Evolutionary conservation across 352 stramenopile genomes (phyloP).

Genomic region (Phytophthora agathidicida): DNA sequence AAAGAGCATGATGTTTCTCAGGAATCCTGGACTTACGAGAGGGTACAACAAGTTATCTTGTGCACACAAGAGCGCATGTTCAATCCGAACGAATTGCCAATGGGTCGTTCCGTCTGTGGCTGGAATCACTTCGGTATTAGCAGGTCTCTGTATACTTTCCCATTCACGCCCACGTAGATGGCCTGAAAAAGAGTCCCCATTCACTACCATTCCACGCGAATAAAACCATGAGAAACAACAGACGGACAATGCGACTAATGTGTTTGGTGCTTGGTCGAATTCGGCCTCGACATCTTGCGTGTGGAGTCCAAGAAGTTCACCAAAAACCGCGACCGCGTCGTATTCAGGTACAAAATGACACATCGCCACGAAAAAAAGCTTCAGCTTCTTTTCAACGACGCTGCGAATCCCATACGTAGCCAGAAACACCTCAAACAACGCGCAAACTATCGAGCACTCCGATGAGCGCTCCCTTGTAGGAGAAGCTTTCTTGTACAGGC

Average conservation of each 20-base stretch:
- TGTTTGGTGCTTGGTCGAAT: conserved; percentile 40
- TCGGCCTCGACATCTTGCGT: conserved; percentile 28
- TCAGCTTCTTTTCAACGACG: conserved; percentile 66
- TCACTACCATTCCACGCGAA: conserved; percentile 63
- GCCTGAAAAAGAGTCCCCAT: conserved; percentile 37
- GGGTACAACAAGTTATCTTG: conserved; percentile 79
- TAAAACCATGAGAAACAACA: conserved; percentile 67
- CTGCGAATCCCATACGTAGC: conserved; percentile 55
- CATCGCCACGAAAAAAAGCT: conserved; percentile 66
- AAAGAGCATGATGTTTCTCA: conserved; percentile 61
- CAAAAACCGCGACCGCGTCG: conserved; percentile 71
- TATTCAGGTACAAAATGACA: conserved; percentile 54
- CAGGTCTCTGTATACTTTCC: not conserved
- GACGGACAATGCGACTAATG: conserved; percentile 64
- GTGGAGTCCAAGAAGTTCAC: conserved; percentile 67
- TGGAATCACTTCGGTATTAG: conserved; percentile 11
- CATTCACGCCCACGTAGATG: conserved; percentile 4
- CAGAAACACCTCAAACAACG: conserved; percentile 53
- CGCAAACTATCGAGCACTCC: conserved; percentile 48
- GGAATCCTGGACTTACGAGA: conserved; percentile 63
- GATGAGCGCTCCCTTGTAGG: not conserved
- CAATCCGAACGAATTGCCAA: conserved; percentile 69
- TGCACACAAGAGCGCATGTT: conserved; percentile 60
- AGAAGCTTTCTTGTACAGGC: conserved; percentile 54
- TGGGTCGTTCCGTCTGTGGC: conserved; percentile 34